These are phyloP conservation scores for Aureobasidium subglaciale DNA, from an alignment of 2,329 filamentous ascomycete species.

Conservation along the genomic window DNA sequence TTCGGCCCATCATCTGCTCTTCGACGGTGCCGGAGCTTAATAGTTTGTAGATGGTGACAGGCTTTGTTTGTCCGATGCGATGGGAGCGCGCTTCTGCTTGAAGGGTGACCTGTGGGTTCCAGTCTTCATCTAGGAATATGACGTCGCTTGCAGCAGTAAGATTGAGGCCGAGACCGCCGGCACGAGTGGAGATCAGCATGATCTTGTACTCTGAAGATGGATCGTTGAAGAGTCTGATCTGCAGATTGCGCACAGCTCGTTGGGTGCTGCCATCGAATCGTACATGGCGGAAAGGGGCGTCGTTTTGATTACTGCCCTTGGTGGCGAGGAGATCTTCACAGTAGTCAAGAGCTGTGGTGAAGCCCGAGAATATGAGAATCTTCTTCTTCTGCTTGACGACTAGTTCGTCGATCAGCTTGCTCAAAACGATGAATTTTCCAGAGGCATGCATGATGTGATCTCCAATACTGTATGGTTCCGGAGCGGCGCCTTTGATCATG, in stretches of 20 bases:
- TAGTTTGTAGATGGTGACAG: conserved; percentile 50
- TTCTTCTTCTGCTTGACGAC: conserved; percentile 47
- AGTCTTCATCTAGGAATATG: conserved; percentile 51
- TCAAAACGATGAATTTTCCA: conserved; percentile 50
- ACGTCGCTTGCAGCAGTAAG: conserved; percentile 48
- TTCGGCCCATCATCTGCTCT: conserved; percentile 51
- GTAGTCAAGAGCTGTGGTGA: conserved; percentile 45
- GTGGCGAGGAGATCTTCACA: conserved; percentile 45
- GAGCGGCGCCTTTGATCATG: conserved; percentile 39
- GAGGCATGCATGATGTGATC: conserved; percentile 45
- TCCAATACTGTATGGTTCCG: conserved; percentile 40
- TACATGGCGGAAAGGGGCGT: conserved; percentile 37
- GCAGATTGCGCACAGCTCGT: conserved; percentile 44
- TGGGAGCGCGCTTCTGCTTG: conserved; percentile 51
- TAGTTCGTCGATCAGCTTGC: conserved; percentile 44
- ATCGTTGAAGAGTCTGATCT: conserved; percentile 48
- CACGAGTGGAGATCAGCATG: conserved; percentile 50
- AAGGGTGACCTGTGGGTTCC: conserved; percentile 48
- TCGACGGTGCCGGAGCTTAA: conserved; percentile 52
- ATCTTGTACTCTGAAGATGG: conserved; percentile 40
- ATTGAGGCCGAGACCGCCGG: conserved; percentile 51
- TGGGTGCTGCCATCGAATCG: conserved; percentile 46
- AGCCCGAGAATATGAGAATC: conserved; percentile 51
- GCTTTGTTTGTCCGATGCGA: conserved; percentile 48
- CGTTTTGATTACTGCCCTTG: conserved; percentile 34